Percentiles rank a stretch among this genome's conserved stretches.
Evolutionary conservation across 129 eudicot genomes (phyloP).

Genomic region (Chrysanthemum lavandulifolium): DNA sequence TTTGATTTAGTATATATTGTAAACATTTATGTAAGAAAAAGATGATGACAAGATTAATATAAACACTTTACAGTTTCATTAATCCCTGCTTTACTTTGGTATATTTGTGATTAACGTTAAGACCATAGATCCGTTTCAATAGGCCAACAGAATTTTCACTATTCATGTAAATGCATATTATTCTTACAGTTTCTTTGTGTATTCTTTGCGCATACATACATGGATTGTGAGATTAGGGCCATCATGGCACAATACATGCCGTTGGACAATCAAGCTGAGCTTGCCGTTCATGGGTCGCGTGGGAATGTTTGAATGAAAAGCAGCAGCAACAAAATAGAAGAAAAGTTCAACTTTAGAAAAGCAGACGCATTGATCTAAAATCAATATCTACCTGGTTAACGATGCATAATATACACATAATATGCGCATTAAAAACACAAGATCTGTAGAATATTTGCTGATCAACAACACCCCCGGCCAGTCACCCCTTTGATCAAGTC

Average conservation of each 20-base stretch:
- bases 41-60: no score
- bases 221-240: slow-evolving; percentile 93
- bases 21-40: no score
- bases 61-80: no score
- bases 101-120: no score
- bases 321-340: neutral
- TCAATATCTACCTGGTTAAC: slow-evolving; percentile 15
- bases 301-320: slow-evolving; percentile 41
- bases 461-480: neutral
- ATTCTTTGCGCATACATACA: slow-evolving; percentile 58
- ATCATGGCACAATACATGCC: slow-evolving; percentile 99
- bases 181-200: neutral
- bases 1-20: no score
- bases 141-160: neutral
- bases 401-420: slow-evolving; percentile 7
- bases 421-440: no score
- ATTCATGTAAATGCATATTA: neutral
- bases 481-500: neutral
- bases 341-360: slow-evolving; percentile 15
- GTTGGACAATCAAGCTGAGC: slow-evolving; percentile 82
- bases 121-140: no score
- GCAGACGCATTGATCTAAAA: slow-evolving; percentile 6
- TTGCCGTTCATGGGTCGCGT: slow-evolving; percentile 41
- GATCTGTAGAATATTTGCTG: no score
- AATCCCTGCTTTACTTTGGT: no score